Conservation (phyloP, 208 protist genomes). For the Spongospora subterranea region DNA sequence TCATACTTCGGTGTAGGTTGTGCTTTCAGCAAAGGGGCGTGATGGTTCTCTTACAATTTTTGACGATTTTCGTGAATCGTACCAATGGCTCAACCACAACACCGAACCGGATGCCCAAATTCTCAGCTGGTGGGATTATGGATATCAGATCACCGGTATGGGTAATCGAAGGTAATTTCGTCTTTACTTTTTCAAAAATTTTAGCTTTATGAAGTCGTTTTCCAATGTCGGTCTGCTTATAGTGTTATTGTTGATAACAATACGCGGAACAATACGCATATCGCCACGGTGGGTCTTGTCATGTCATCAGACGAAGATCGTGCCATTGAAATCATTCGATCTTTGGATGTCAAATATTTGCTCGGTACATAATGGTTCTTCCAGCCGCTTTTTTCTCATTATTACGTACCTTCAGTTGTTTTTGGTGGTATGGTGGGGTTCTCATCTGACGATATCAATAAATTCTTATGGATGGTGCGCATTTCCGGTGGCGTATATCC, state of each 20-base stretch:
- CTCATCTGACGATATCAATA: slow-evolving; percentile 91
- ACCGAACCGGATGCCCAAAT: slow-evolving; percentile 89
- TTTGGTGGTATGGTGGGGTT: slow-evolving; percentile 90
- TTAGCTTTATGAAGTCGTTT: neutral
- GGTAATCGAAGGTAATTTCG: slow-evolving; percentile 85
- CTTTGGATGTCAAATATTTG: slow-evolving; percentile 95
- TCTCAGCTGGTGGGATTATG: slow-evolving; percentile 96
- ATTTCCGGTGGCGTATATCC: slow-evolving; percentile 74
- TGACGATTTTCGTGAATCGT: slow-evolving; percentile 95
- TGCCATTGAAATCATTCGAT: slow-evolving; percentile 85
- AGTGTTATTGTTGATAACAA: slow-evolving; percentile 94
- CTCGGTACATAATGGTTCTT: slow-evolving; percentile 68
- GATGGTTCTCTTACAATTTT: slow-evolving; percentile 81
- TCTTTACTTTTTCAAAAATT: neutral
- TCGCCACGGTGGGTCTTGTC: slow-evolving; percentile 91
- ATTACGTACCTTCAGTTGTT: slow-evolving; percentile 75
- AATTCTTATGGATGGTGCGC: slow-evolving; percentile 93
- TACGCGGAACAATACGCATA: slow-evolving; percentile 98
- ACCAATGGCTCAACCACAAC: slow-evolving; percentile 92
- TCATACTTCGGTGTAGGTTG: slow-evolving; percentile 42
- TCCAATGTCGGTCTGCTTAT: slow-evolving; percentile 49
- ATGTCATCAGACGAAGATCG: slow-evolving; percentile 83
- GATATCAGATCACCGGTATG: slow-evolving; percentile 96
- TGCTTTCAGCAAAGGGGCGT: slow-evolving; percentile 72
- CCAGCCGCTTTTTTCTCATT: neutral